A percentile compares a stretch with the other conserved stretches of the same genome.
Evolutionary conservation across 2,329 filamentous ascomycete species (phyloP).

Genomic region (Macroventuria anomochaeta): DNA sequence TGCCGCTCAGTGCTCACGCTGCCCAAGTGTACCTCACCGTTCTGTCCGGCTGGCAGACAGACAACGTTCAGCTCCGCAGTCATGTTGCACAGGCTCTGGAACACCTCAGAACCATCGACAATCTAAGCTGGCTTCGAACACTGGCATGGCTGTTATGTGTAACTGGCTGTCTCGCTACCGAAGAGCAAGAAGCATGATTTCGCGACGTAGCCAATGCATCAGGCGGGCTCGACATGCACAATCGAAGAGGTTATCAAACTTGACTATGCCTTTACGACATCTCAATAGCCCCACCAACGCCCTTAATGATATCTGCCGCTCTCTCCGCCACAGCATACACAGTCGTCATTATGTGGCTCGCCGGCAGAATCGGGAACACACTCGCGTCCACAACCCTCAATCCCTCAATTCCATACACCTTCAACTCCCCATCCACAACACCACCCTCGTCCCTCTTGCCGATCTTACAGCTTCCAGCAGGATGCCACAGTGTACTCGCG

Average conservation of each 20-base stretch:
- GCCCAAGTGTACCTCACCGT: constrained; percentile 29
- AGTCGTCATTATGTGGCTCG: constrained; percentile 29
- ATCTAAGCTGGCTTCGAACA: constrained; percentile 33
- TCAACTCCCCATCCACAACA: constrained; percentile 34
- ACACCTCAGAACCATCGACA: constrained; percentile 17
- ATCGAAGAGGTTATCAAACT: no score
- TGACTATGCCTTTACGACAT: no score
- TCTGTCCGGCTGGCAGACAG: constrained; percentile 34
- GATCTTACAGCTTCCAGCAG: constrained; percentile 37
- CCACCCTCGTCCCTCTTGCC: constrained; percentile 34
- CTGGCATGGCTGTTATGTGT: constrained; percentile 46
- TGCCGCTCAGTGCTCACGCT: constrained; percentile 19
- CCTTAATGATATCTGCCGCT: constrained; percentile 21
- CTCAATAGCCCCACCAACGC: background rate
- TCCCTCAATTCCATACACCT: constrained; percentile 35
- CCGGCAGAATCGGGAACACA: constrained; percentile 28
- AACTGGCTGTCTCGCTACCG: constrained; percentile 32
- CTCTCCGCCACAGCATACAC: constrained; percentile 30
- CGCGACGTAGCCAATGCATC: constrained; percentile 28
- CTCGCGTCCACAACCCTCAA: constrained; percentile 30
- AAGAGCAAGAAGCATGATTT: constrained; percentile 25
- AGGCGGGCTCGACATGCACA: constrained; percentile 22
- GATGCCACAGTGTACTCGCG: constrained; percentile 32
- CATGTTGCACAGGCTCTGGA: constrained; percentile 23
- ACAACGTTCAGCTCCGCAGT: constrained; percentile 17